phyloP scores from a whole-genome alignment of 2,329 filamentous ascomycete genomes.

The Fusarium dimerum region DNA sequence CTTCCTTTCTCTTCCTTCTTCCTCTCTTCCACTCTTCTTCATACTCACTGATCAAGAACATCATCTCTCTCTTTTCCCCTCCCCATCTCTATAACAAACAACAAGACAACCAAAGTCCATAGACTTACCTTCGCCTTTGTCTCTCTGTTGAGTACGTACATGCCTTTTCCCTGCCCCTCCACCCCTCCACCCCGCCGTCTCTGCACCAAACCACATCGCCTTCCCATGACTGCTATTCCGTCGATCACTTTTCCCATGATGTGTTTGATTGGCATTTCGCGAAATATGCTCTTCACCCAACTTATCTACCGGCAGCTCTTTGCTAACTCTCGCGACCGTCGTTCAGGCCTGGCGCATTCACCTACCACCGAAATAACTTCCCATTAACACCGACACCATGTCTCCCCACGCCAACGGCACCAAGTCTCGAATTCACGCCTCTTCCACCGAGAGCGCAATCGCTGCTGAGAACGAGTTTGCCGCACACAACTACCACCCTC shows the following conservation, averaged over 20 bases:
- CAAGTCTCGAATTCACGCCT: conserved; percentile 64
- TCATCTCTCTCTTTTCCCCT: conserved; percentile 7
- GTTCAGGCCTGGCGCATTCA: background rate
- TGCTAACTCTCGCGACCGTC: conserved; percentile 1
- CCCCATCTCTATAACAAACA: conserved; percentile 4
- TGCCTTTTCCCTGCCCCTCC: background rate
- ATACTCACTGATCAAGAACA: conserved; percentile 2
- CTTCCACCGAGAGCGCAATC: conserved; percentile 80
- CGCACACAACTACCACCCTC: conserved; percentile 97
- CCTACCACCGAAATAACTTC: background rate
- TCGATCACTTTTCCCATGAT: background rate
- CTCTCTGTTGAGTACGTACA: background rate
- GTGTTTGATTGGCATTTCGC: background rate
- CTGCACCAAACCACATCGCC: background rate
- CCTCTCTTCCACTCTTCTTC: conserved; percentile 5
- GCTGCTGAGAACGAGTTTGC: conserved; percentile 79
- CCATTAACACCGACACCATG: conserved; percentile 42
- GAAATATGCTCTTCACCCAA: background rate
- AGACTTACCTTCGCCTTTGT: background rate
- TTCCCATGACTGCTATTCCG: background rate
- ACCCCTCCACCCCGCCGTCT: background rate
- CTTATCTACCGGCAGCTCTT: background rate
- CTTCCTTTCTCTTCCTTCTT: conserved; percentile 1
- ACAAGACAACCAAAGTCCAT: background rate
- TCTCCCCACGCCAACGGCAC: conserved; percentile 52